Base-by-base conservation (phyloP, 495 filamentous ascomycete genomes). In the Hypoxylon perforatum region DNA sequence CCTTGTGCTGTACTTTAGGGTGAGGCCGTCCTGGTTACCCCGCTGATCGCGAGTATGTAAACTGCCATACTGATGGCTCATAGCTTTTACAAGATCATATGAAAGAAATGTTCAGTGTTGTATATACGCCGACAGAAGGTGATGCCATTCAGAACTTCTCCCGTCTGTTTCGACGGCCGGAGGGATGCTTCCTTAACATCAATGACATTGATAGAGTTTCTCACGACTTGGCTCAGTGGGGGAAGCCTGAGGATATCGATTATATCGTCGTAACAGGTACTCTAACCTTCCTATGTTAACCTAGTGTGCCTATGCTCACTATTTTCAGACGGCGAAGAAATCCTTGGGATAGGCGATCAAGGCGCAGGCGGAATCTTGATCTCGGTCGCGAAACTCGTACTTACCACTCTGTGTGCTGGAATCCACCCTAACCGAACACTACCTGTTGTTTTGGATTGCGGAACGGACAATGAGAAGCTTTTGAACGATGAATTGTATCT, bases 61-160 rank as follows among this genome's bases (percentile, higher is more conserved):
- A 17, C 21, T 49, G 6, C 12, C 7, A 15, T 49, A 19, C 44
- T 57, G 15, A 61, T 28, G 6, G 11, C 1, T 21, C 22, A 8
- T 54, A 81, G 77, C 69, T 84, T 38, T 39, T 84, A 17, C 75
- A 81, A 57, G 78, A 82, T 33, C 75, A 84, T 35, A 63, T 82
- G 33, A 70, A 91, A 63, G 93, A 97, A 74, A 94, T 97, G 90
- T 92, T 96, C 68, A 85, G 88, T 41, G 78, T 97, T 10, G 92
- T 97, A 28, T 97, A 96, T 72, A 96, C 93, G 0, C 93, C 93
- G 0, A 96, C 93, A 0, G 93, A 96, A 75, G 92, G 91, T 3
- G 92, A 96, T n/a, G 93, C 93, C 1, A 96, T 96, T 57, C 84
- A 90, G 75, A 90, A 93, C 69, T 96, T 91, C 73, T 96, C 92